Evolutionary conservation across 768 basidiomycete species (phyloP).

Genomic region (Glaciozyma antarctica): DNA sequence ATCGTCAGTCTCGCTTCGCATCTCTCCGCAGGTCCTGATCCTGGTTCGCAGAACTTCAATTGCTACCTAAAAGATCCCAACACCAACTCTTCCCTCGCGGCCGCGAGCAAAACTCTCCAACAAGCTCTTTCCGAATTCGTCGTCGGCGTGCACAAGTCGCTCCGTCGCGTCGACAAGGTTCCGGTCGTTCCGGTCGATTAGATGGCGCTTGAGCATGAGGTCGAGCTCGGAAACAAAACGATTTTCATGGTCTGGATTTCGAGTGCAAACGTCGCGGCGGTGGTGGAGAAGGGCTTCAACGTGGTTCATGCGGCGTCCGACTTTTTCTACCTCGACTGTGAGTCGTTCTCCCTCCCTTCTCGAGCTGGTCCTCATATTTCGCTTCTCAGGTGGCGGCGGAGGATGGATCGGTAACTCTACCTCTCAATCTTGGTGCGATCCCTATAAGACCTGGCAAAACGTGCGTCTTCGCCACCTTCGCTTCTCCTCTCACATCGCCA

Average conservation of each 20-base stretch:
- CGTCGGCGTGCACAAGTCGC: slow-evolving; percentile 50
- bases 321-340: slow-evolving; percentile 63
- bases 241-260: slow-evolving; percentile 48
- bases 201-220: slow-evolving; percentile 53
- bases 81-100: slow-evolving; percentile 52
- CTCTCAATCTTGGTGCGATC: slow-evolving; percentile 53
- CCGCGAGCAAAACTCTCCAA: slow-evolving; percentile 49
- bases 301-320: slow-evolving; percentile 59
- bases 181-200: slow-evolving; percentile 84
- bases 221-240: slow-evolving; percentile 48
- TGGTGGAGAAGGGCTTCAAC: slow-evolving; percentile 53
- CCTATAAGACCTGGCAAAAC: slow-evolving; percentile 67
- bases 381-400: slow-evolving; percentile 52
- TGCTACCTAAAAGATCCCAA: slow-evolving; percentile 46
- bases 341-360: background rate
- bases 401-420: slow-evolving; percentile 53
- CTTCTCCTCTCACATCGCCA: slow-evolving; percentile 12
- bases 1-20: slow-evolving; percentile 51
- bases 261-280: slow-evolving; percentile 47
- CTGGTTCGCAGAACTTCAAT: slow-evolving; percentile 37
- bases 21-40: too few species aligned
- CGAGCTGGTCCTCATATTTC: background rate
- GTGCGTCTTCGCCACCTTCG: background rate
- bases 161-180: slow-evolving; percentile 55
- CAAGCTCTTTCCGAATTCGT: slow-evolving; percentile 59